Base-by-base conservation (phyloP, 441 rosid genomes). In the Eruca vesicaria region DNA sequence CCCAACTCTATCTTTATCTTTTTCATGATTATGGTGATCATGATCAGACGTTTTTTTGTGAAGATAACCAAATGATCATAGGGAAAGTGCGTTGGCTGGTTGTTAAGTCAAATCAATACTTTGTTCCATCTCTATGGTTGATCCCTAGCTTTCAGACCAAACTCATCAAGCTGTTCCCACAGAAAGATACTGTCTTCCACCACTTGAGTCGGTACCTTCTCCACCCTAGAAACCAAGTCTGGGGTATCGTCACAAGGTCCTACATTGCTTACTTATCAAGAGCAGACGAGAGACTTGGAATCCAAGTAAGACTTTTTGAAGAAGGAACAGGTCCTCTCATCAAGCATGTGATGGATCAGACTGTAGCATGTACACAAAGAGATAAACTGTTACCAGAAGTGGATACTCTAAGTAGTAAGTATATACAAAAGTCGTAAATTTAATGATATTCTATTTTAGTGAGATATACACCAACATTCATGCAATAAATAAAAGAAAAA, bases 181-280 rank as follows among this genome's bases (percentile, higher is more conserved):
- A 83, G 53, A 94, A 86, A 79, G 94, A 82, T 12, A 76, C 90
- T 0, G 66, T 83, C 52, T 94, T 94, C 74, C 96, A 90, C 75
- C 85, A 83, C 75, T 60, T 94, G 78, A 89, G 86, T 28, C 82
- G 85, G 16, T 94, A 94, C 80, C 90, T 94, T 58, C 79, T 90
- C 56, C 93, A 88, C 71, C 97, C 97, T 0, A 80, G 93, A 3
- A 82, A 94, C 80, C 79, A 80, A 12, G 96, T 84, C 0, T 91
- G 97, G 98, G 92, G 97, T 60, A 82, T 89, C 23, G 74, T 92
- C 35, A 83, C n/a, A n/a, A n/a, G n/a, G n/a, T n/a, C 81, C 65
- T 82, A 86, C 69, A 77, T 69, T 21, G 77, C 90, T 52, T 77
- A 90, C 76, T 79, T 92, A 72, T 87, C 90, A 2, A 86, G 81